phyloP scores from a whole-genome alignment of 108 stramenopile species.

The Cylindrotheca fusiformis region DNA sequence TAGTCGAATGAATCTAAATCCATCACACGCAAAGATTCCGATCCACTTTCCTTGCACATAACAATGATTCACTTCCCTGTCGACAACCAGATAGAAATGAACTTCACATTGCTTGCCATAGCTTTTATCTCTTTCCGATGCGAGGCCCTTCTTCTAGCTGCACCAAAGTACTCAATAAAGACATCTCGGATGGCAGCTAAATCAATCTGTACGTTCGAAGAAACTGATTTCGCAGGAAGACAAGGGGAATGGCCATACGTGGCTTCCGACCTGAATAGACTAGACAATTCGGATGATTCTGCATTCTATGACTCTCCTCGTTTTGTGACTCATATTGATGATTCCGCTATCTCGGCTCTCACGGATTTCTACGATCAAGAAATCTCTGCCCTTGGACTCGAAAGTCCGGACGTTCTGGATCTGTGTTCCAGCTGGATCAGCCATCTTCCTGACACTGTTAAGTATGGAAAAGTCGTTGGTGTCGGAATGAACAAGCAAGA shows the following conservation, averaged over 20 bases:
- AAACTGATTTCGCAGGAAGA: constrained; percentile 50
- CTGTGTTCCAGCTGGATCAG: constrained; percentile 73
- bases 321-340: constrained; percentile 80
- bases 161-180: too few relatives aligned
- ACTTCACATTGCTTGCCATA: too few relatives aligned
- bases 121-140: too few relatives aligned
- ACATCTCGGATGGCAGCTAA: neutral
- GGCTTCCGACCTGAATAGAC: constrained; percentile 44
- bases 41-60: too few relatives aligned
- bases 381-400: constrained; percentile 13
- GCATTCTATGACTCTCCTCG: constrained; percentile 64
- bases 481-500: constrained; percentile 78
- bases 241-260: constrained; percentile 53
- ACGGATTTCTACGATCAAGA: constrained; percentile 54
- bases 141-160: too few relatives aligned
- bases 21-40: too few relatives aligned
- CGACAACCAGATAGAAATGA: too few relatives aligned
- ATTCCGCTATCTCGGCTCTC: constrained; percentile 53
- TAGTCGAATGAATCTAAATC: too few relatives aligned
- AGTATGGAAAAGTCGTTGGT: constrained; percentile 53
- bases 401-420: constrained; percentile 56
- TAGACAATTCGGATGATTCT: constrained; percentile 61
- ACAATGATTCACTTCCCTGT: too few relatives aligned
- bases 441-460: constrained; percentile 47
- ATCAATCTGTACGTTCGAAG: constrained; percentile 59